These are phyloP conservation scores for Cyclocybe aegerita DNA, from an alignment of 768 basidiomycete species.

Conservation along the genomic window DNA sequence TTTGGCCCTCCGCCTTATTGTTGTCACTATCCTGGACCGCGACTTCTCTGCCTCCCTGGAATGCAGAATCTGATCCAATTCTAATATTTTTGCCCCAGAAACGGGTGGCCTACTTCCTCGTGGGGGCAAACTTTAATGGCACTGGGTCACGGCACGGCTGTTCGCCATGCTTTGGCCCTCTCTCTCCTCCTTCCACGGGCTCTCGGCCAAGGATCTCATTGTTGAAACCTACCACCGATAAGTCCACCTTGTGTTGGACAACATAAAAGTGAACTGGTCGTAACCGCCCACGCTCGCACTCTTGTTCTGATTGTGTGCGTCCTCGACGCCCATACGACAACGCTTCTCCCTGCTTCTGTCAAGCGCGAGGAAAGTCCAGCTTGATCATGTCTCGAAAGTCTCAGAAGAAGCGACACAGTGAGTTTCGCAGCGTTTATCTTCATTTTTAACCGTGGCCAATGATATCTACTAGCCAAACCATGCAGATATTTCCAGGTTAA, in stretches of 20 bases:
- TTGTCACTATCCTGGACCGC: constrained; percentile 22
- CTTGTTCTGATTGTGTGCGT: constrained; percentile 9
- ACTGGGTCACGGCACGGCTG: constrained; percentile 20
- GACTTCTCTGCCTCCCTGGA: constrained; percentile 26
- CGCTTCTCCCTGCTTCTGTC: neutral
- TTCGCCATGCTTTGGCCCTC: constrained; percentile 25
- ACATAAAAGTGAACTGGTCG: constrained; percentile 25
- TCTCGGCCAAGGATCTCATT: constrained; percentile 30
- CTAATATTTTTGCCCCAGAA: constrained; percentile 25
- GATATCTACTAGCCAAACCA: constrained; percentile 39
- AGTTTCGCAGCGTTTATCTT: constrained; percentile 1
- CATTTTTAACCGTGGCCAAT: constrained; percentile 6
- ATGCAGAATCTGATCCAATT: constrained; percentile 30
- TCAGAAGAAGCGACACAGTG: constrained; percentile 42
- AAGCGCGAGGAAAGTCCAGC: neutral
- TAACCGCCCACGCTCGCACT: constrained; percentile 1
- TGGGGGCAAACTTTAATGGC: constrained; percentile 34
- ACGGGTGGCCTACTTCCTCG: constrained; percentile 28
- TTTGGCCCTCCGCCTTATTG: constrained; percentile 33
- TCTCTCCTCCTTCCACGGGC: constrained; percentile 19
- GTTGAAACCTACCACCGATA: constrained; percentile 24
- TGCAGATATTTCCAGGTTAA: constrained; percentile 47
- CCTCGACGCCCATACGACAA: neutral
- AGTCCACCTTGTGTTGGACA: constrained; percentile 23
- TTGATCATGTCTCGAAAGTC: constrained; percentile 30